These are phyloP conservation scores for Tolypocladium guangdongense DNA, from an alignment of 2,329 filamentous ascomycete genomes.

Conservation along the genomic window DNA sequence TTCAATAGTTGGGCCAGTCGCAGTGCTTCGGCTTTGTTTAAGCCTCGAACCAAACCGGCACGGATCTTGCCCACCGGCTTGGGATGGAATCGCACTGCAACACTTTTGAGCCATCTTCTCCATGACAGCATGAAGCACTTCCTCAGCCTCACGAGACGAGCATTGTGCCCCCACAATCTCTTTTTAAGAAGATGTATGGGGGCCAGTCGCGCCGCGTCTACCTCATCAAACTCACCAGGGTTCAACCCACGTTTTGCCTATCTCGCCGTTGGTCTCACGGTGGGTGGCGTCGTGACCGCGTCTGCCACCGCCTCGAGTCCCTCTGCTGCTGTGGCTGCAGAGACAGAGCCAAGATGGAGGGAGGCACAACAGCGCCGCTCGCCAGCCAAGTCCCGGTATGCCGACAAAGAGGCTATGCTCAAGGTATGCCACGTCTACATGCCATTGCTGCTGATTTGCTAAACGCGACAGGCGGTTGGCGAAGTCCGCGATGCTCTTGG, in stretches of 20 bases:
- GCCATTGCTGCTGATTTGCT: background rate
- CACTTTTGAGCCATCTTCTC: background rate
- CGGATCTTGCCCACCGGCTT: background rate
- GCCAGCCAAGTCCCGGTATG: slow-evolving; percentile 7
- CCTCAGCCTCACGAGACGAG: background rate
- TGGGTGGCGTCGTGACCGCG: slow-evolving; percentile 1
- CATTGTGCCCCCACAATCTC: background rate
- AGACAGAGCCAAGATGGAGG: slow-evolving; percentile 6
- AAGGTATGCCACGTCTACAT: slow-evolving; percentile 4
- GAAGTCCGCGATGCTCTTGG: slow-evolving; percentile 23
- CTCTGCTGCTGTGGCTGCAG: too few species aligned
- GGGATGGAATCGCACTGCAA: background rate
- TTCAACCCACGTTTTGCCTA: background rate
- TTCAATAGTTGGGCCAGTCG: background rate
- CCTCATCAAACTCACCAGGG: background rate
- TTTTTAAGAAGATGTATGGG: background rate
- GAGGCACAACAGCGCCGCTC: background rate
- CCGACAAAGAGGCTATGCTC: slow-evolving; percentile 11
- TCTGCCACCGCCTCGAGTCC: background rate
- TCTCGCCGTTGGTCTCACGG: background rate
- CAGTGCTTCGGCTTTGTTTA: background rate
- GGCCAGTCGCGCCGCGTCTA: background rate
- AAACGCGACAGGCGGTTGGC: slow-evolving; percentile 6
- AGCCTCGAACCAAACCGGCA: background rate
- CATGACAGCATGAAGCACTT: background rate